These are phyloP conservation scores for Vaccinium macrocarpon DNA, from an alignment of 148 eudicot species.

Conservation along the genomic window DNA sequence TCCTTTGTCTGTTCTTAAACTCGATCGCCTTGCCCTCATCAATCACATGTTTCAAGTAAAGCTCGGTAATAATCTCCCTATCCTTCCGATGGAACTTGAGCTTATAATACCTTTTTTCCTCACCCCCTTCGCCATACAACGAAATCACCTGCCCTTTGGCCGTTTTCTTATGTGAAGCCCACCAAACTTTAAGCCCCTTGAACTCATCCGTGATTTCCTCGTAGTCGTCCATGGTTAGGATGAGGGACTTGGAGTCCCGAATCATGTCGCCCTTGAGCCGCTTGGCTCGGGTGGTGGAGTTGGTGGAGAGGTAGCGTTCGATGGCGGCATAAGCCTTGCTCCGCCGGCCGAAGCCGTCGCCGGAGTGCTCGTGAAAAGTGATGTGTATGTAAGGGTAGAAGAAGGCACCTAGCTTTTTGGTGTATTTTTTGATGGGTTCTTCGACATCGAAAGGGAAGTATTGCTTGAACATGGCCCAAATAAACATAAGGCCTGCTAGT, in stretches of 20 bases:
- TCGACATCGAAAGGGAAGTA: slow-evolving; percentile 35
- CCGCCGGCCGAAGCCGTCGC: slow-evolving; percentile 28
- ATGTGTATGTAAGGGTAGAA: slow-evolving; percentile 43
- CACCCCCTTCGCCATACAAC: slow-evolving; percentile 17
- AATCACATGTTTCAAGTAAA: slow-evolving; percentile 39
- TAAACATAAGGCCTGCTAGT: slow-evolving; percentile 36
- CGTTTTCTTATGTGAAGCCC: slow-evolving; percentile 32
- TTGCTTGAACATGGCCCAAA: slow-evolving; percentile 43
- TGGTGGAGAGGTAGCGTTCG: slow-evolving; percentile 35
- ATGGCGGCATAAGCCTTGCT: slow-evolving; percentile 44
- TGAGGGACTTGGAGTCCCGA: slow-evolving; percentile 25
- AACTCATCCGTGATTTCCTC: slow-evolving; percentile 49
- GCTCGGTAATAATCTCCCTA: slow-evolving; percentile 27
- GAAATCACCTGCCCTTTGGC: slow-evolving; percentile 17
- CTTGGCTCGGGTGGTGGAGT: slow-evolving; percentile 31
- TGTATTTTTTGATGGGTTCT: slow-evolving; percentile 14
- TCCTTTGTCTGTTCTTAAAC: slow-evolving; percentile 28
- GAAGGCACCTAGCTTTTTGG: slow-evolving; percentile 17
- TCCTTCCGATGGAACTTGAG: slow-evolving; percentile 38
- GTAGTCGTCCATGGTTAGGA: slow-evolving; percentile 40
- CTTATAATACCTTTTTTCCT: slow-evolving; percentile 40
- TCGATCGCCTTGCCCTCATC: slow-evolving; percentile 37
- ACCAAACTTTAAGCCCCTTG: slow-evolving; percentile 36
- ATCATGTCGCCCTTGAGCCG: slow-evolving; percentile 37
- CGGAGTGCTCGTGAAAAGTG: slow-evolving; percentile 36